Evolutionary conservation across 257 asterid genomes (phyloP).

Genomic region (Forsythia viridissima): DNA sequence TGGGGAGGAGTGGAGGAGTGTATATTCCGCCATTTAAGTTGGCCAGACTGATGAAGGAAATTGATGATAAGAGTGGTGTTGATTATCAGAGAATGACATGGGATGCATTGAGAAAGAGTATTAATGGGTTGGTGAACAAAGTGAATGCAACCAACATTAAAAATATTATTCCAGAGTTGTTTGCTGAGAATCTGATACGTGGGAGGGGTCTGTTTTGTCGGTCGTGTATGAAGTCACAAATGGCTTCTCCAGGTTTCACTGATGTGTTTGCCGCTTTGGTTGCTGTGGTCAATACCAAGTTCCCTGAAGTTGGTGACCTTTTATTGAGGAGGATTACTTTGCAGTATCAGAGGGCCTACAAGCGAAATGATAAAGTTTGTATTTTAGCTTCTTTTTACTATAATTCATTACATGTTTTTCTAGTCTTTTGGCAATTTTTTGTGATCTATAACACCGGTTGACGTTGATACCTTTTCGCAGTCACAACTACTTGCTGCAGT

Average conservation of each 20-base stretch:
- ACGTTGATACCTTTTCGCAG: slow-evolving; percentile 36
- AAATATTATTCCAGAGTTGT: slow-evolving; percentile 83
- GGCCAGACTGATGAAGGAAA: slow-evolving; percentile 82
- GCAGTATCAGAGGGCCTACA: slow-evolving; percentile 76
- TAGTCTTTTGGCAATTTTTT: background rate
- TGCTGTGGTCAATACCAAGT: slow-evolving; percentile 86
- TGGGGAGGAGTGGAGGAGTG: slow-evolving; percentile 84
- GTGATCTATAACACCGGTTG: background rate
- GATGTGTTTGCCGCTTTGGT: slow-evolving; percentile 90
- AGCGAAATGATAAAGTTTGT: slow-evolving; percentile 80
- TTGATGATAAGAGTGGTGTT: slow-evolving; percentile 71
- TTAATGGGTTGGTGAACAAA: slow-evolving; percentile 88
- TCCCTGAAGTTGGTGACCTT: slow-evolving; percentile 90
- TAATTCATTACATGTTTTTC: background rate
- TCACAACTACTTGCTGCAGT: slow-evolving; percentile 89
- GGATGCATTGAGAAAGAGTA: slow-evolving; percentile 95
- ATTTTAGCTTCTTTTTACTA: slow-evolving; percentile 5
- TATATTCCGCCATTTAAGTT: slow-evolving; percentile 84
- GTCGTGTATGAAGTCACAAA: slow-evolving; percentile 95
- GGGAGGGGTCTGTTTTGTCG: slow-evolving; percentile 91
- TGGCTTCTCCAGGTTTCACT: slow-evolving; percentile 94
- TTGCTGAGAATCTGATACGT: slow-evolving; percentile 83
- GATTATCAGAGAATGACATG: slow-evolving; percentile 94
- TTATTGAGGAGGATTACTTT: slow-evolving; percentile 68
- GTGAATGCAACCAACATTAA: slow-evolving; percentile 79